phyloP scores from a whole-genome alignment of 225 moss, liverwort and hornwort species.

The Thuidium tamariscinum region DNA sequence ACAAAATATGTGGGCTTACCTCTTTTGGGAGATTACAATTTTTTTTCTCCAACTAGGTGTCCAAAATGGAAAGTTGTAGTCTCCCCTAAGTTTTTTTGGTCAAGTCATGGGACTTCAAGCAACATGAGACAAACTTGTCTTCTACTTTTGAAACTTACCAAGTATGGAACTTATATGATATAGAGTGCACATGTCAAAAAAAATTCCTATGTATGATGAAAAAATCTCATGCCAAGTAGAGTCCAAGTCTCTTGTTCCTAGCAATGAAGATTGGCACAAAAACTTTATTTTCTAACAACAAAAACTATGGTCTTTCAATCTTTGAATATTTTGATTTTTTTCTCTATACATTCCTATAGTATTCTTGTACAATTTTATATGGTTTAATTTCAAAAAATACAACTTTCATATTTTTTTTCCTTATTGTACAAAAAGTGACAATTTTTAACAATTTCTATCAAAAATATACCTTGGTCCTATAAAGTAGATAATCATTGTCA shows the following conservation, averaged over 20 bases:
- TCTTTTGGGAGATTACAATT: no score
- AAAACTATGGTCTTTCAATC: neutral
- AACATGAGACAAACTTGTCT: accelerated
- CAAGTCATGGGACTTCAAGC: neutral
- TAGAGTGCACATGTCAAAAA: neutral
- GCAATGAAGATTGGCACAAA: no score
- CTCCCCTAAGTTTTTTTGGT: no score
- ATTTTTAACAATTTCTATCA: neutral
- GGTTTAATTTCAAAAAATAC: no score
- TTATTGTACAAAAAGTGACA: neutral
- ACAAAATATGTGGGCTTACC: no score
- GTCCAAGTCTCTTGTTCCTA: accelerated
- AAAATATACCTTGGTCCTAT: neutral
- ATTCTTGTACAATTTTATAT: neutral
- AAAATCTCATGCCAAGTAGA: no score
- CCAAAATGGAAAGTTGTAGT: accelerated
- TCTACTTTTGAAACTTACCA: neutral
- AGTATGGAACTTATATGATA: neutral
- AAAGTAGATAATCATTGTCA: no score
- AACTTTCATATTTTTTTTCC: no score
- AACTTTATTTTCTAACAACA: no score
- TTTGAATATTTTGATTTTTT: no score
- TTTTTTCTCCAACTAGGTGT: neutral
- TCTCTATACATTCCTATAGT: accelerated
- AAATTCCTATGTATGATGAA: accelerated